phyloP scores from a whole-genome alignment of 176 grass and related monocot genomes.

The Rhipidocladum racemiflorum region DNA sequence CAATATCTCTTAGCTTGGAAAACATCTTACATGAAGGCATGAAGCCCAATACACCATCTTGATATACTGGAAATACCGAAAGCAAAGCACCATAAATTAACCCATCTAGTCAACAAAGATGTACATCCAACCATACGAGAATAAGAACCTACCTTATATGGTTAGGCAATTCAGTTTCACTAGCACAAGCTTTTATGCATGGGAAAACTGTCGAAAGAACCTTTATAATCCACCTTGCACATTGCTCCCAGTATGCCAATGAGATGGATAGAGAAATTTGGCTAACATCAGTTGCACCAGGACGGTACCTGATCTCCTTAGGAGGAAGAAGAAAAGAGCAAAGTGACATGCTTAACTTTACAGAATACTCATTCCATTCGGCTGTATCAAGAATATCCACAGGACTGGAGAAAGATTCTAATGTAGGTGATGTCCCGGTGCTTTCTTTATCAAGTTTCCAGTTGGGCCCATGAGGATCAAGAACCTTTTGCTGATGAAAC shows the following conservation, averaged over 20 bases:
- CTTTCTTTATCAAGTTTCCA: conserved; percentile 29
- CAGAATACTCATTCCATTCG: conserved; percentile 82
- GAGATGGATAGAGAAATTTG: conserved; percentile 66
- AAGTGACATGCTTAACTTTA: conserved; percentile 78
- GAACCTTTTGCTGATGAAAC: too few species aligned
- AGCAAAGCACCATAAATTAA: background rate
- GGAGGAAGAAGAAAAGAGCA: conserved; percentile 87
- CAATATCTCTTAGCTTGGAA: too few species aligned
- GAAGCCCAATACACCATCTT: too few species aligned
- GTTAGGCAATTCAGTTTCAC: conserved; percentile 66
- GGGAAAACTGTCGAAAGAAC: conserved; percentile 90
- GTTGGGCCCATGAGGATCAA: too few species aligned
- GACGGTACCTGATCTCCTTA: conserved; percentile 62
- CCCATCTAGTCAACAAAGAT: conserved; percentile 13
- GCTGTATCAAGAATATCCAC: conserved; percentile 52
- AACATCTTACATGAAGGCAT: too few species aligned
- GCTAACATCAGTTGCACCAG: conserved; percentile 45
- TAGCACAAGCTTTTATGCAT: conserved; percentile 87
- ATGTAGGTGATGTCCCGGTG: conserved; percentile 11
- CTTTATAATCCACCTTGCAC: conserved; percentile 87
- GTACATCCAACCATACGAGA: conserved; percentile 9
- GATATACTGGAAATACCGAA: background rate
- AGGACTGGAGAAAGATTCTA: conserved; percentile 46
- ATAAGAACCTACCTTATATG: conserved; percentile 72
- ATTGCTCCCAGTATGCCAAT: conserved; percentile 93